Base-by-base conservation (phyloP, 208 protist species). In the Leishmania major region DNA sequence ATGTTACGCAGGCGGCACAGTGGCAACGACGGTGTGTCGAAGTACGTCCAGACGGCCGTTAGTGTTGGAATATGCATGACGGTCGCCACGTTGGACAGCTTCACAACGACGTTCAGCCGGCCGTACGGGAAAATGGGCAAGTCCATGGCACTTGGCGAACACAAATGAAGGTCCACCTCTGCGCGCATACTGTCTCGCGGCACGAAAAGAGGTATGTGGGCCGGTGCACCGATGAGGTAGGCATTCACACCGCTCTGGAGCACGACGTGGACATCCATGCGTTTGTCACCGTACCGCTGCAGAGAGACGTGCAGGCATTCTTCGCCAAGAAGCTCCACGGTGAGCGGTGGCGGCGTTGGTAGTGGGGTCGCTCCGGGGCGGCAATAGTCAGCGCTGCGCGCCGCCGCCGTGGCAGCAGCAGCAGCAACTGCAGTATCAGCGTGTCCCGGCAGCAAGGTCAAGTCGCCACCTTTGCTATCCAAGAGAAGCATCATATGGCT, bases 61-160 rank as follows among this genome's bases (percentile, higher is more conserved):
- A 95, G 76, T 6, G 92, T 93, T 2, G 90, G 89, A 40, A 91
- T 78, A 76, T 95, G 92, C 40, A 84, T 70, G 22, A 91, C 87
- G 13, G 91, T 66, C 3, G 75, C 84, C 40, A 76, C 75, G 25
- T 81, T 76, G 75, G 51, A 64, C 35, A 87, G 79, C 35, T 45
- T 80, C 70, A 87, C 37, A 6, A 75, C 51, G 28, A 93, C 77
- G 53, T 59, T 43, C 4, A 89, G 49, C 1, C 86, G 81, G 19
- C 67, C 78, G 81, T 92, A 95, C 8, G 91, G 89, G 60, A 93
- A 95, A 5, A 89, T 49, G 43, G 69, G 25, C n/a, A 93, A 47
- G 51, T 92, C 88, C 19, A 83, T 85, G n/a, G 67, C 69, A 37
- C 67, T 81, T 11, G 90, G 90, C 13, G 85, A 62, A 37, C 75